Evolutionary conservation across 805 yeast genomes (phyloP), one percentile per base, ranked within the genome.

Genomic region (Barnettozyma populi): DNA sequence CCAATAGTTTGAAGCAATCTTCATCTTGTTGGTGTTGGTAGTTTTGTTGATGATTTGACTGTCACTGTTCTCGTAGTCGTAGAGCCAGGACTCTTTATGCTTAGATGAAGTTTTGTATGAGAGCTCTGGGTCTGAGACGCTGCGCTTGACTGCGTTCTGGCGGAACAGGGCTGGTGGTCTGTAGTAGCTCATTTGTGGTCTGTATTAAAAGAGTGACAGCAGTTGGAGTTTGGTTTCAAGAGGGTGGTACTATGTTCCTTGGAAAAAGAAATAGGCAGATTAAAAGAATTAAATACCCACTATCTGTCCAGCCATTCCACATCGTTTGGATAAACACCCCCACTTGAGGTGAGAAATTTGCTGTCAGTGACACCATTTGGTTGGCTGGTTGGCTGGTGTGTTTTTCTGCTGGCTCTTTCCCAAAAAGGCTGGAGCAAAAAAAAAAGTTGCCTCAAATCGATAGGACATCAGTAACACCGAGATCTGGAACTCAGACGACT

Each of bases 11-110:
- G 64, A 61, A 1, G 59, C 57, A 8, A 61, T 61, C 29, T 60
- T 74, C 43, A 68, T 51, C 42, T 72, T 58, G 54, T 71, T 65
- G 16, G 68, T 61, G 6, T 73, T 60, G 50, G 75, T 71, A 2
- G 74, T 63, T 55, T 74, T 73, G 51, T 66, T 65, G 42, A 75
- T 54, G n/a, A 73, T 61, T 10, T 32, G 36, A 24, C 42, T 61
- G 56, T 4, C 67, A 64, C 42, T 67, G 69, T 32, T 39, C 32
- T 5, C 38, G 11, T 50, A 50, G 27, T 51, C 47, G 40, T 49
- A 52, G 27, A 59, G 36, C 63, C 63, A 57, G 34, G 50, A 49
- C 46, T 54, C 60, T 34, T 48, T 49, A 14, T 46, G 42, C 10
- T 21, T 45, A 19, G 59, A 50, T 14, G 29, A 27, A 27, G 46